phyloP scores from a whole-genome alignment of 2,329 filamentous ascomycete species.

The Fusarium anthophilum region DNA sequence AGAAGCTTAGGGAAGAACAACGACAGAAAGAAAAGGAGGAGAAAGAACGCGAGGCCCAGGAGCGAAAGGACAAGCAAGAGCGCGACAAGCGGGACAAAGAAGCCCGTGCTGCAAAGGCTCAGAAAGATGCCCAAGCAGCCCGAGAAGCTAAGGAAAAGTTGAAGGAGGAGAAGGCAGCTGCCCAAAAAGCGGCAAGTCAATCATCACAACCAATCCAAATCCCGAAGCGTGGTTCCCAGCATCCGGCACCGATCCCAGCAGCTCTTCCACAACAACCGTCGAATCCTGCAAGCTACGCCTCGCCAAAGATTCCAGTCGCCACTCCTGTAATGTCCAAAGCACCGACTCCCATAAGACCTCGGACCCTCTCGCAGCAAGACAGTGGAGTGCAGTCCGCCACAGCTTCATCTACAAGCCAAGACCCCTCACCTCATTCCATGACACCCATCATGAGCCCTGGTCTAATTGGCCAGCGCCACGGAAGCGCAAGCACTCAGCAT shows the following conservation, averaged over 20 bases:
- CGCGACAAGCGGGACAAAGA: slow-evolving; percentile 70
- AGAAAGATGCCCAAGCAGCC: slow-evolving; percentile 64
- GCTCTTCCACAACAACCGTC: slow-evolving; percentile 68
- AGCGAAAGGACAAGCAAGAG: slow-evolving; percentile 68
- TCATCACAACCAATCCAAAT: slow-evolving; percentile 48
- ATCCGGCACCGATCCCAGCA: slow-evolving; percentile 55
- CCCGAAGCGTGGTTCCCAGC: slow-evolving; percentile 51
- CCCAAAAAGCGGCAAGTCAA: slow-evolving; percentile 52
- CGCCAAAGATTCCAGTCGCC: slow-evolving; percentile 80
- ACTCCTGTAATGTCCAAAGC: slow-evolving; percentile 86
- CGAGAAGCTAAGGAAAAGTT: slow-evolving; percentile 68
- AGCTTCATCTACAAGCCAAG: slow-evolving; percentile 61
- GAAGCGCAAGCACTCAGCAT: slow-evolving; percentile 58
- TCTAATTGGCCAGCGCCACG: slow-evolving; percentile 71
- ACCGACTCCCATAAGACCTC: slow-evolving; percentile 79
- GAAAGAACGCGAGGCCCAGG: slow-evolving; percentile 74
- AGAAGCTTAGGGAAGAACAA: slow-evolving; percentile 85
- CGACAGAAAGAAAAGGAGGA: slow-evolving; percentile 82
- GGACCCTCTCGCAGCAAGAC: slow-evolving; percentile 82
- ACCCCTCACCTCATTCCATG: slow-evolving; percentile 67
- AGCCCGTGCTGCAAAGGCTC: slow-evolving; percentile 64
- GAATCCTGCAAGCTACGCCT: slow-evolving; percentile 69
- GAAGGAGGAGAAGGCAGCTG: slow-evolving; percentile 66
- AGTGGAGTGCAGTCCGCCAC: slow-evolving; percentile 68
- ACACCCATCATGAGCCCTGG: slow-evolving; percentile 74